Base-by-base conservation (phyloP, 1,284 basidiomycete genomes). In the Trichosporon asahii region DNA sequence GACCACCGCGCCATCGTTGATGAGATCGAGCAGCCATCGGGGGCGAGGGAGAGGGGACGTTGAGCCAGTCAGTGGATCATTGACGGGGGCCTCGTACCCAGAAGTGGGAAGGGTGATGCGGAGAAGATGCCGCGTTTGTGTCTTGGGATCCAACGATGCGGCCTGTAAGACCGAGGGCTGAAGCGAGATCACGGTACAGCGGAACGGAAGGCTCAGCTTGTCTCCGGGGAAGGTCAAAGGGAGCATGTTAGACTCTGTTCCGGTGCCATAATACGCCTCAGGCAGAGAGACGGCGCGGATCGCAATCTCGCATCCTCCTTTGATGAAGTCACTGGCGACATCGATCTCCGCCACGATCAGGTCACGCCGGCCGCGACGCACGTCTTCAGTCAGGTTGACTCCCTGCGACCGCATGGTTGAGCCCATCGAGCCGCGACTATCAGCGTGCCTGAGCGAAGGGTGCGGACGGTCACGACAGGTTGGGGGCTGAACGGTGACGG, bases 141-240 rank as follows among this genome's bases (percentile, higher is more conserved):
- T 74, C 3, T 75, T 68, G 0, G 81, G 80, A 37, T 84, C 82
- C 3, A 84, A 76, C 0, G 80, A 82, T 5, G 82, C 90, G 3
- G 92, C 92, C 78, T 93, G 91, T 49, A 92, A 83, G 0, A 91
- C 89, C 1, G 92, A 93, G 3, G 90, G 88, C 0, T 93, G 91
- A 67, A 94, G 86, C 1, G 90, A 90, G 61, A 84, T 78, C 15
- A 85, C 75, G 4, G 73, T 71, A 55, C 78, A 76, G 44, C 79
- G 78, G 76, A 83, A 80, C 4, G 83, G 83, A 33, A 84, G 71
- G 23, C 76, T 76, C 7, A 81, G 66, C 37, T 71, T 69, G 29
- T 75, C 66, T 0, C 69, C 64, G 0, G 76, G 75, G 21, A 80
- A 73, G 14, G 71, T 73, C 29, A 81, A 72, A 0, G 79, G 76